Base-by-base conservation (phyloP, 164 flowering plant species). In the Cinnamomum chago region DNA sequence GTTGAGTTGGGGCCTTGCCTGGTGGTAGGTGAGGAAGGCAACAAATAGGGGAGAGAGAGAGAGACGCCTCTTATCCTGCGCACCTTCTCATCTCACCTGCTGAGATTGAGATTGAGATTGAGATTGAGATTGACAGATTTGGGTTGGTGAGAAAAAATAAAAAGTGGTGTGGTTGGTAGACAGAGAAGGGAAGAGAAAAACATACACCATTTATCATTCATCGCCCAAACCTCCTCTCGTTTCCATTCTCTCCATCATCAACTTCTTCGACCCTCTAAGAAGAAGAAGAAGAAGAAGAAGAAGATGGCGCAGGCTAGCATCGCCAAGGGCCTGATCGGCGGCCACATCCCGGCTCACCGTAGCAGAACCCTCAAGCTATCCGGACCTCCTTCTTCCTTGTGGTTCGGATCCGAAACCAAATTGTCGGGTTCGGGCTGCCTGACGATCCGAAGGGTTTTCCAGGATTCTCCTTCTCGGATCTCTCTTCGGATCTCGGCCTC, bases 401-500 rank as follows among this genome's bases (percentile, higher is more conserved):
- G 80, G 27, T 62, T 88, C 68, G 82, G 86, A 75, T 83, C 85
- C 13, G 75, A 80, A 40, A 18, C 70, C 20, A 76, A 72, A 68
- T 72, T 66, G 5, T 67, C 71, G 9, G 65, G 52, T 70, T 81
- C 76, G 28, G 70, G 60, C 68, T 71, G 79, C 67, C 74, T 86
- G 77, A 85, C 74, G 71, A 68, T 65, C 24, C 65, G 72, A 51
- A 70, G 65, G 71, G 67, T 58, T 24, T 50, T 62, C 51, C 58
- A 24, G 3, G 3, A 23, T 62, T 68, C 74, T 24, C 52, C 55
- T 47, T 17, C 24, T 24, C 27, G 60, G 67, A 23, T 55, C 71
- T 68, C 78, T 1, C 15, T 86, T 17, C 86, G 73, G 84, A 87
- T 87, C 75, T 82, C 84, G 2, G 95, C 97, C 35, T 86, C 97